Evolutionary conservation across 192 early-diverging fungal genomes (phyloP), one percentile per base, ranked within the genome.

Genomic region (Physocladia obscura): DNA sequence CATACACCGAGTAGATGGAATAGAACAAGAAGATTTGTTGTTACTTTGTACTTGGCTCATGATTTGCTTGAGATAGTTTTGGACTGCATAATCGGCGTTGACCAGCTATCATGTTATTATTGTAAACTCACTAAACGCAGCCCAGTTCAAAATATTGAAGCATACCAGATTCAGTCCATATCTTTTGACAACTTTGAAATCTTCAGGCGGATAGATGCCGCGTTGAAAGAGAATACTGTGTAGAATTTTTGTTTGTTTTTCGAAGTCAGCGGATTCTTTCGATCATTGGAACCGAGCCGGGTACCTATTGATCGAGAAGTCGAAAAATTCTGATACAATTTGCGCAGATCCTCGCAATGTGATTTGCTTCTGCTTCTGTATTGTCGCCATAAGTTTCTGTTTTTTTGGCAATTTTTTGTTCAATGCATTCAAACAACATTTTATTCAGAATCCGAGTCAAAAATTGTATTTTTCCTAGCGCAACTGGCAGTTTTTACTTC

Each of bases 291-390:
- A 35, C 37, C 68, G 29, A 39, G 32, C 67, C 17, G 29, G 27
- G 24, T 51, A 89, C 89, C 88, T 92, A 79, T 92, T 93, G 56
- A 93, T 81, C 44, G 89, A 82, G 48, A 87, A 92, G 71, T 90
- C 90, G 79, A 96, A 96, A 77, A 94, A 96, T 82, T 94, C 92
- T 27, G 90, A 83, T 8, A 96, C 89, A 39, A 93, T 90, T 36
- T 84, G 84, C 2, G 92, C 89, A 3, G 93, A 94, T 6, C 94
- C 94, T 39, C 85, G 77, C n/a, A 96, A 81, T 1, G 89, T 91
- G 74, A 96, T 93, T 49, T 44, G 70, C 37, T 72, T 74, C 50
- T 65, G 69, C 36, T 62, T 56, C 55, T 76, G 78, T 15, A 65
- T 51, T 11, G 49, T 51, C 29, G 62, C 62, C 62, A 65, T 65